Base-by-base conservation (phyloP, 805 yeast species). In the Kodamaea neixiangensis region DNA sequence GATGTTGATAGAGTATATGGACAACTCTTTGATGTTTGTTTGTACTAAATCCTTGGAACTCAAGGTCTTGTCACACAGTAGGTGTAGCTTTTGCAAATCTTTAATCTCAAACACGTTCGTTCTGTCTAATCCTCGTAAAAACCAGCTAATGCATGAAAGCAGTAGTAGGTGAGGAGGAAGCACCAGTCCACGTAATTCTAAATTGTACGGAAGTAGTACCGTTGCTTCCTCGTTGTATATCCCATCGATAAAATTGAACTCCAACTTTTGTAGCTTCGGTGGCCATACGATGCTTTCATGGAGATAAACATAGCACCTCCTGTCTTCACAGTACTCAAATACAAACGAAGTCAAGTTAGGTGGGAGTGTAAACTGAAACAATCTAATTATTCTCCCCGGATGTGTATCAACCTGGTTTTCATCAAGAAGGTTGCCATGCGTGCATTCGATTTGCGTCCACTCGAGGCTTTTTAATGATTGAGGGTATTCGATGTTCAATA, bases 61-160 rank as follows among this genome's bases (percentile, higher is more conserved):
- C 21, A 37, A 37, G 15, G 41, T 37, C 15, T 37, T 37, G 41
- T 37, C 41, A 37, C 41, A 37, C 41, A 37, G 41, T 15, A 37
- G 7, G 21, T 37, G 41, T 17, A 37, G 19, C 13, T 37, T 37
- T 7, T 17, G 22, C 13, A 37, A 37, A 11, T 37, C 11, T 7
- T 17, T 17, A 11, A 37, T 5, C 2, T 37, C 10, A 11, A 37
- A 37, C 21, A 37, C 17, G 20, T 37, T 37, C 15, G 41, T 37
- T 5, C 13, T 15, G 41, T 37, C 41, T 15, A 37, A 19, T 17
- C 41, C 41, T 10, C 41, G n/a, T 19, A 37, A 37, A 37, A 37
- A 37, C 41, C 41, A 37, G 21, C 41, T 37, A 17, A 37, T 37
- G 11, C 41, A 37, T 17, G 41, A 37, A 17, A 37, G 21, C 21